Evolutionary conservation across 1,284 basidiomycete genomes (phyloP), one percentile per base, ranked within the genome.

Genomic region (Lentinula novae-zelandiae): DNA sequence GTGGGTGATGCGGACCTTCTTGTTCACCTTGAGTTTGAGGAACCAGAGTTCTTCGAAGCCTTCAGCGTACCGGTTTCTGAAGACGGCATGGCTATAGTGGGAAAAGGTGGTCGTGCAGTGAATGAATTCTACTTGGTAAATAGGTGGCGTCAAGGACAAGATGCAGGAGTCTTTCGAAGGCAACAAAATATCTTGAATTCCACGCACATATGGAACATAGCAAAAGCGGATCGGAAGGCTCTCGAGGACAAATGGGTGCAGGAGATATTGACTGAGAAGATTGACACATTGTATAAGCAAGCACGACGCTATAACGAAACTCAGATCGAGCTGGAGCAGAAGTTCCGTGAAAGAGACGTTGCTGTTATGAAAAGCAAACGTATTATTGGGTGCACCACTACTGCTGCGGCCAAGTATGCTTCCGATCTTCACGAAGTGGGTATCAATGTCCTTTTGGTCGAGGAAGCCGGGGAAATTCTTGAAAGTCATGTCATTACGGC

Each of bases 401-500:
- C 85, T 0, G 86, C 76, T 1, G 87, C 87, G 0, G 86, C 87
- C 1, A 88, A 82, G 66, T 86, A 83, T 63, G 20, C 44, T 46
- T 20, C 44, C 3, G 44, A 46, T 46, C 44, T 46, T 46, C 17
- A 71, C 73, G 0, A 72, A 75, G 7, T 72, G 73, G 40, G 77
- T 88, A 33, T 83, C 0, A 73, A 78, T 12, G 76, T 88, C 0
- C 67, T 89, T 0, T 72, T 89, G 1, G 83, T 89, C 0, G 87
- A 89, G 68, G 87, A 89, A 68, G 86, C 86, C 0, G 87, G 87
- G 8, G 87, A 89, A 67, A 88, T 89, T 44, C 64, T 89, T 6
- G 86, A 89, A 68, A 84, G 82, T 62, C 87, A 88, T 65, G 72
- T 87, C 36, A 62, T 89, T 49, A 86, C 84, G 0, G 79, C 87